Evolutionary conservation across 2,329 filamentous ascomycete species (phyloP), one percentile per base, ranked within the genome.

Genomic region (Cladosporium sp.): DNA sequence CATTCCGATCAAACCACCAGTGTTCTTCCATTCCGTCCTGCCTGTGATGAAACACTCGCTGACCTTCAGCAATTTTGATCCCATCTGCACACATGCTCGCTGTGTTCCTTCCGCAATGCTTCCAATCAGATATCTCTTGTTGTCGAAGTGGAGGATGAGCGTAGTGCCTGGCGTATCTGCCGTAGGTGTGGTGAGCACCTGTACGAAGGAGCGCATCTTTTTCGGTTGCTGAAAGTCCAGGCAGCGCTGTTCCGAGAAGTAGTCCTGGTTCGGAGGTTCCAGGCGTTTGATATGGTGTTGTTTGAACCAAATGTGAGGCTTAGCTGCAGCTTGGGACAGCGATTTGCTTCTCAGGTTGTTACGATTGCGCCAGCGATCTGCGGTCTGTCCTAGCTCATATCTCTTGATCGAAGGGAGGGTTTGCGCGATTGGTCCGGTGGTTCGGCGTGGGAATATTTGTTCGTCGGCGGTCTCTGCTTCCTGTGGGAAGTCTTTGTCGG

Each of bases 31-130:
- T 75, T 87, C 84, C 49, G 91, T 86, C 49, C 83, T 84, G 2
- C 95, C 95, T 0, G 92, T 91, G 66, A 99, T 77, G 77, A 99
- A 97, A 66, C 97, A 82, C 73, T 96, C 88, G 57, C 87, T 86
- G 0, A 92, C 82, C 75, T 90, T 90, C 32, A 83, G 78, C 70
- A 96, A 73, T 38, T 84, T 82, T 11, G 90, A 75, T 65, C 88
- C 90, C 69, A 89, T 86, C 78, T 93, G 88, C 44, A 85, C 84
- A 74, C 90, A 83, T 58, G 89, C 87, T 66, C 95, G 86, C 81
- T 98, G 95, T 0, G 90, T 90, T 18, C 94, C 95, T 78, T 99
- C 95, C 11, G 88, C 82, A 18, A 94, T 78, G 73, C 90, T 89
- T 24, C 95, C 95, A 74, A 99, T 90, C 18, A 97, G 72, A 78